Base-by-base conservation (phyloP, 2,329 filamentous ascomycete genomes). In the Macroventuria anomochaeta region DNA sequence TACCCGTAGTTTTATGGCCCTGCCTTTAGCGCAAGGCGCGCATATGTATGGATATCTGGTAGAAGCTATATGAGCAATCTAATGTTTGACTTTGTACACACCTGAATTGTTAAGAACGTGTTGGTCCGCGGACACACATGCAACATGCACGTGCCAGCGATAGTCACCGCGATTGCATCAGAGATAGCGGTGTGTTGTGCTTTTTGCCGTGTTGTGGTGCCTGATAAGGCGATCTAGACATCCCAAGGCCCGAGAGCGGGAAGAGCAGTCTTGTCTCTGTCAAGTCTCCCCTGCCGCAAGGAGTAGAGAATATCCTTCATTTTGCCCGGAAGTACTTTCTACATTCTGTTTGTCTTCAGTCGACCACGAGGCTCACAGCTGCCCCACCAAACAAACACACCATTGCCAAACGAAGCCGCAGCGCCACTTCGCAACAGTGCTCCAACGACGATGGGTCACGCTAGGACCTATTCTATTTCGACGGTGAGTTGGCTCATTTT, bases 381-480 rank as follows among this genome's bases (percentile, higher is more conserved):
- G 57, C 58, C 62, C 61, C 61, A 48, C 59, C 57, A 43, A 28
- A 23, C 21, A 42, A 31, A n/a, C 18, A 53, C 38, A 48, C 28
- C 32, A 28, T 40, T 33, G 31, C 42, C 32, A 15, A 40, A 39
- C 44, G 37, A 37, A 44, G 38, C 44, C 44, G 28, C 51, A 49
- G 18, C 29, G 44, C 39, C 44, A 46, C 39, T 20, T 29, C 36
- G 44, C 44, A 46, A 53, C 43, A 43, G 38, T 48, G 44, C 43
- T 53, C 43, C 39, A 43, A 31, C 37, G 36, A 50, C 31, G 7
- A 72, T 71, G 67, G 56, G 66, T 42, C 66, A 67, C 34, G 59
- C 67, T 44, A 64, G 71, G 49, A 74, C 69, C 50, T 74, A 74
- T 53, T 72, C 69, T 13, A 73, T 74, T 20, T 72, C 68, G 6